Evolutionary conservation across 495 filamentous ascomycete species (phyloP).

Genomic region (Tuber aestivum): DNA sequence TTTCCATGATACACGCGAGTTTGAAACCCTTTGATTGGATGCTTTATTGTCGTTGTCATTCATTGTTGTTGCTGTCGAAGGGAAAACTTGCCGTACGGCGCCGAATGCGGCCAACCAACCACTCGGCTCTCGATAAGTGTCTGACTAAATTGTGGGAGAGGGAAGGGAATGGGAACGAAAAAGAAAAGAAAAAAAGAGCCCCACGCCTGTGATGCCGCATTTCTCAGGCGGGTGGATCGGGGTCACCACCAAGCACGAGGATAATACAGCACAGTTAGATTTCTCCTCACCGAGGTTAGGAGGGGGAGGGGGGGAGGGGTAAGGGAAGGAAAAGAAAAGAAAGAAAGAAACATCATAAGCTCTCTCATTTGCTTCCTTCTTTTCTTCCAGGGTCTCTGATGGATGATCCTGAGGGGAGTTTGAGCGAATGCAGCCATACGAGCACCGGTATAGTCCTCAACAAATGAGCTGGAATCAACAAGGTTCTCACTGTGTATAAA

Average conservation of each 20-base stretch:
- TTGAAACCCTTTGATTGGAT: constrained; percentile 22
- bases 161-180: background rate
- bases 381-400: background rate
- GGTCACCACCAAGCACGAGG: constrained; percentile 11
- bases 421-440: constrained; percentile 16
- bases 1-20: no score
- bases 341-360: constrained; percentile 14
- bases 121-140: constrained; percentile 15
- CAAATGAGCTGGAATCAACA: constrained; percentile 20
- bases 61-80: background rate
- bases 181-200: constrained; percentile 7
- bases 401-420: constrained; percentile 20
- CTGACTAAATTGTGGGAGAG: constrained; percentile 18
- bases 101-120: constrained; percentile 31
- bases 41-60: background rate
- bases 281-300: constrained; percentile 11
- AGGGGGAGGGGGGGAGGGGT: background rate
- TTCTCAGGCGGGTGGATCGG: constrained; percentile 31
- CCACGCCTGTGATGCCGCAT: constrained; percentile 36
- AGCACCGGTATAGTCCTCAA: constrained; percentile 20
- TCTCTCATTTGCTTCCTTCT: background rate
- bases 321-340: background rate
- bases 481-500: constrained; percentile 10
- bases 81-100: constrained; percentile 5
- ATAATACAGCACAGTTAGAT: constrained; percentile 11